A percentile compares a stretch with the other conserved stretches of the same genome.
Conservation (phyloP, 1,284 basidiomycete species). For the Tylopilus sp. region DNA sequence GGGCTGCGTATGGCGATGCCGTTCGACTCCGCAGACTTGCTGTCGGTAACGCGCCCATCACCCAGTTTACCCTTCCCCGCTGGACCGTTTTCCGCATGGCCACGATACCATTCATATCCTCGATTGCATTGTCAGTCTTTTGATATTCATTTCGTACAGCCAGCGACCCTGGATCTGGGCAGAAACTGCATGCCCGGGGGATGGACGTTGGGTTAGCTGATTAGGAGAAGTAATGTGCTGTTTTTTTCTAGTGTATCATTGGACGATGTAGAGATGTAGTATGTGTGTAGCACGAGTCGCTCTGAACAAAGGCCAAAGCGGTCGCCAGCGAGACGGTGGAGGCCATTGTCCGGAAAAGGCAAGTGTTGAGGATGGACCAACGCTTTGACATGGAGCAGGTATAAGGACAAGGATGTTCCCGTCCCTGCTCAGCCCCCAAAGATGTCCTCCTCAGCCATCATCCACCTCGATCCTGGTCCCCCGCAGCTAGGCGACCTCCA, state of each 20-base stretch:
- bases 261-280: slow-evolving; percentile 20
- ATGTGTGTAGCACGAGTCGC: slow-evolving; percentile 13
- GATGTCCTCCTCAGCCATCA: slow-evolving; percentile 15
- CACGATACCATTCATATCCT: slow-evolving; percentile 28
- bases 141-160: slow-evolving; percentile 14
- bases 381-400: slow-evolving; percentile 31
- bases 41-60: slow-evolving; percentile 4
- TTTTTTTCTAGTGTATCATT: slow-evolving; percentile 19
- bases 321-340: slow-evolving; percentile 19
- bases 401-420: slow-evolving; percentile 28
- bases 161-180: not conserved
- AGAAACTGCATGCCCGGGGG: slow-evolving; percentile 34
- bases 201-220: slow-evolving; percentile 29
- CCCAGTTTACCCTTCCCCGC: slow-evolving; percentile 9
- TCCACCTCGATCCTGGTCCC: slow-evolving; percentile 16
- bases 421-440: not conserved
- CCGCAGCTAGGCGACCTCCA: slow-evolving; percentile 1
- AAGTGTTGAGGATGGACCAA: slow-evolving; percentile 31
- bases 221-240: not conserved
- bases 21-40: slow-evolving; percentile 20
- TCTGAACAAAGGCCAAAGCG: slow-evolving; percentile 14
- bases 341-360: slow-evolving; percentile 34
- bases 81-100: slow-evolving; percentile 13
- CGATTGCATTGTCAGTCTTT: slow-evolving; percentile 24
- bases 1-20: slow-evolving; percentile 27